These are phyloP conservation scores for Stentor roeselii DNA, from an alignment of 73 alveolate genomes.

Conservation along the genomic window DNA sequence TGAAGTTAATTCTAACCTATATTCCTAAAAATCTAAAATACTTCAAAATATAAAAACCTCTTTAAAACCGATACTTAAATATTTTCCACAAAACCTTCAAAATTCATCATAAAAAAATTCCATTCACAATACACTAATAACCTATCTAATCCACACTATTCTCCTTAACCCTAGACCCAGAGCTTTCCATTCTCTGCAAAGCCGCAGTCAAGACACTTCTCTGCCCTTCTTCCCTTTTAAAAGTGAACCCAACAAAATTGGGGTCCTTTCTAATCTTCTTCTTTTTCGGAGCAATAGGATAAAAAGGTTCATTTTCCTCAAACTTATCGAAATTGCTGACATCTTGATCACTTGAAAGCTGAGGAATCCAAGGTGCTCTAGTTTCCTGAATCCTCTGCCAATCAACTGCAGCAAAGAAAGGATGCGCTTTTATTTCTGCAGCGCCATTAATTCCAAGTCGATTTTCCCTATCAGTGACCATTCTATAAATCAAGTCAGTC, in stretches of 20 bases:
- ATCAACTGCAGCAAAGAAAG: slow-evolving; percentile 85
- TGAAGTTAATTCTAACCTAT: too few species aligned
- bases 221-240: slow-evolving; percentile 49
- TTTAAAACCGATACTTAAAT: too few species aligned
- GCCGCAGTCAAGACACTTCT: too few species aligned
- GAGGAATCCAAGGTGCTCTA: slow-evolving; percentile 80
- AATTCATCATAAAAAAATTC: too few species aligned
- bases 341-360: slow-evolving; percentile 50
- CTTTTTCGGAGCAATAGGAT: slow-evolving; percentile 49
- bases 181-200: too few species aligned
- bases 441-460: slow-evolving; percentile 82
- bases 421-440: slow-evolving; percentile 89
- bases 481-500: slow-evolving; percentile 62
- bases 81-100: too few species aligned
- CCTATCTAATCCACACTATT: too few species aligned
- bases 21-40: too few species aligned
- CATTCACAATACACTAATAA: too few species aligned
- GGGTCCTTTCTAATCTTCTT: slow-evolving; percentile 37
- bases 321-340: slow-evolving; percentile 82
- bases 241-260: slow-evolving; percentile 52
- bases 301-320: slow-evolving; percentile 90
- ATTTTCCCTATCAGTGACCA: slow-evolving; percentile 66
- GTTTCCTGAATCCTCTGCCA: slow-evolving; percentile 76
- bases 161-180: too few species aligned
- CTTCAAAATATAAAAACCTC: too few species aligned